Percentiles rank a stretch among this genome's conserved stretches.
Conservation (phyloP, 2,329 filamentous ascomycete species). For the Pyrenophora seminiperda region DNA sequence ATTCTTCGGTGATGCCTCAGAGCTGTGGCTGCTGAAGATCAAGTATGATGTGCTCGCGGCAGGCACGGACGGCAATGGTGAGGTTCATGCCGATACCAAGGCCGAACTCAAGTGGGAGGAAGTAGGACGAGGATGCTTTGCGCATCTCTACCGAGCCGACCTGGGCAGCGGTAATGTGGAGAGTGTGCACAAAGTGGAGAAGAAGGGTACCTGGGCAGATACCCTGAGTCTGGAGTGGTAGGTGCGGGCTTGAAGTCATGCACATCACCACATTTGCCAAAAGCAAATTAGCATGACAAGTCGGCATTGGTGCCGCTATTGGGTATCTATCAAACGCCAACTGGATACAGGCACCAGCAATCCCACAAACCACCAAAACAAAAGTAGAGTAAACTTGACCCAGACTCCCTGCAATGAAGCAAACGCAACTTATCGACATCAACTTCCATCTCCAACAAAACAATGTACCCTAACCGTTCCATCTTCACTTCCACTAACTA, state of each 20-base stretch:
- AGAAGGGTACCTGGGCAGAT: slow-evolving; percentile 56
- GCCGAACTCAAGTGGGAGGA: slow-evolving; percentile 60
- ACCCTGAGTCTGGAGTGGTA: slow-evolving; percentile 44
- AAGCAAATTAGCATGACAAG: no score
- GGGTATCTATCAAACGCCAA: no score
- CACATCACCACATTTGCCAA: no score
- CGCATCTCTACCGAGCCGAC: slow-evolving; percentile 63
- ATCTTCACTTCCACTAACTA: slow-evolving; percentile 93
- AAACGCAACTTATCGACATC: not conserved
- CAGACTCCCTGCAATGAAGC: no score
- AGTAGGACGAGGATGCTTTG: slow-evolving; percentile 55
- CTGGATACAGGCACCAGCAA: no score
- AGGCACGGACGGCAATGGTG: slow-evolving; percentile 36
- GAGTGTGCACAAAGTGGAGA: slow-evolving; percentile 54
- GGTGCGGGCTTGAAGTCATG: not conserved
- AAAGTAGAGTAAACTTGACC: no score
- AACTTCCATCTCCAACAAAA: slow-evolving; percentile 25
- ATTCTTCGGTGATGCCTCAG: slow-evolving; percentile 40
- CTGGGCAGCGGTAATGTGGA: slow-evolving; percentile 61
- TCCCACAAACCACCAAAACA: not conserved
- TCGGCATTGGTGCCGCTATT: no score
- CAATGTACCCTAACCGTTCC: slow-evolving; percentile 76
- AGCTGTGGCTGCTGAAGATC: slow-evolving; percentile 61
- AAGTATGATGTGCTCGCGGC: slow-evolving; percentile 52
- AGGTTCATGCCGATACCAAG: slow-evolving; percentile 26